These are phyloP conservation scores for Lasiodiplodia theobromae DNA, from an alignment of 2,329 filamentous ascomycete species.

Conservation along the genomic window DNA sequence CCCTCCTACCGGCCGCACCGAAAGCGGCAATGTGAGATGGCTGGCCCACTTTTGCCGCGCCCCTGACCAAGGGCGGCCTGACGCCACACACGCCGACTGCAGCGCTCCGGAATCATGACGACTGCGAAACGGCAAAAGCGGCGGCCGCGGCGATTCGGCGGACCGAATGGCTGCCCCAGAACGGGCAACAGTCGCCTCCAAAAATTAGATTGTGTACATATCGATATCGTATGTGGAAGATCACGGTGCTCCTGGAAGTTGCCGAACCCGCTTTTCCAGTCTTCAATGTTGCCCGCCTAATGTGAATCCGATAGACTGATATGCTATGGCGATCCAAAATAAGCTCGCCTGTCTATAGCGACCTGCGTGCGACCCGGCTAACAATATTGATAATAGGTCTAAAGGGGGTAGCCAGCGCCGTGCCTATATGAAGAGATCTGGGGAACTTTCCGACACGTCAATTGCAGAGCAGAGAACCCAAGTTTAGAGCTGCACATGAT, in stretches of 20 bases:
- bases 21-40: slow-evolving; percentile 18
- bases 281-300: neutral
- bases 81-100: slow-evolving; percentile 15
- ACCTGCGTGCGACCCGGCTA: neutral
- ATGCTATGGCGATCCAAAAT: slow-evolving; percentile 21
- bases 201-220: neutral
- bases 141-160: neutral
- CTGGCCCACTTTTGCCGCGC: slow-evolving; percentile 4
- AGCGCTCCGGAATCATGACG: neutral
- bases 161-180: neutral
- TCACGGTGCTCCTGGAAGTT: neutral
- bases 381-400: slow-evolving; percentile 23
- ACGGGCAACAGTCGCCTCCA: neutral
- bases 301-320: slow-evolving; percentile 17
- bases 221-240: neutral
- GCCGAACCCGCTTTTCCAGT: slow-evolving; percentile 7
- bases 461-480: neutral
- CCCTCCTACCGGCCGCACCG: slow-evolving; percentile 1
- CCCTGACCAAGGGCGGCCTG: slow-evolving; percentile 16
- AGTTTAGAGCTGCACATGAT: neutral
- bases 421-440: slow-evolving; percentile 22
- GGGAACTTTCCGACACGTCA: slow-evolving; percentile 22
- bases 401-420: slow-evolving; percentile 24
- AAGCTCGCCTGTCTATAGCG: slow-evolving; percentile 23
- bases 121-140: too few species aligned